Evolutionary conservation across 768 basidiomycete species (phyloP), one percentile per base, ranked within the genome.

Genomic region (Rhodocollybia butyracea): DNA sequence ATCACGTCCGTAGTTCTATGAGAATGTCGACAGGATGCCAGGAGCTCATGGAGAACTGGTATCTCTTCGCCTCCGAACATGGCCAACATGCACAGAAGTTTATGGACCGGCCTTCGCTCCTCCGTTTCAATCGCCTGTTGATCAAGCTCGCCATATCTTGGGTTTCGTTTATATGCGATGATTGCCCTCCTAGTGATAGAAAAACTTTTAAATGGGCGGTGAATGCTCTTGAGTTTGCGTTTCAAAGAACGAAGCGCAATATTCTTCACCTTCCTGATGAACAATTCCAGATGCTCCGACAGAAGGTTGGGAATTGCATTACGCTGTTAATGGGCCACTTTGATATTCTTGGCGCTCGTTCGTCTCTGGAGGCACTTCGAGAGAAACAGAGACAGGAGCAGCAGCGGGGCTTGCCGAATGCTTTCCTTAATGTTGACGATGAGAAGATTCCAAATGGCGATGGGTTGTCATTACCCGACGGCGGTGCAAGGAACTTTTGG

Each of bases 151-250:
- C 95, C 10, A 98, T 98, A 62, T 89, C 91, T 12, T 99, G 96
- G 96, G 92, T 98, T 31, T 88, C 94, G 41, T 98, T 99, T 76
- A 96, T 98, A 60, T 97, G 94, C 72, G 94, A 98, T 65, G 92
- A 95, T 63, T 99, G 97, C 73, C 91, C 97, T 62, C 94, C 95
- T 7, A 89, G 91, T 31, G 95, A 98, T 68, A 83, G 93, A 55
- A 90, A 88, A 68, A 98, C 94, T 0, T 99, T 99, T 80, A 89
- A 91, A 66, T 98, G 95, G 95, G 95, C 97, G 7, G 94, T 99
- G 51, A 91, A 88, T 56, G 95, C 97, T 2, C 82, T 99, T 29
- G 94, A 97, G 66, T 98, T 94, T 66, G 87, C 94, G 1, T 83
- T 92, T 56, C 82, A 87, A 57, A 87, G 95, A 54, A 98, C 94